phyloP scores from a whole-genome alignment of 2,329 filamentous ascomycete species.

The Aspergillus ochraceus region DNA sequence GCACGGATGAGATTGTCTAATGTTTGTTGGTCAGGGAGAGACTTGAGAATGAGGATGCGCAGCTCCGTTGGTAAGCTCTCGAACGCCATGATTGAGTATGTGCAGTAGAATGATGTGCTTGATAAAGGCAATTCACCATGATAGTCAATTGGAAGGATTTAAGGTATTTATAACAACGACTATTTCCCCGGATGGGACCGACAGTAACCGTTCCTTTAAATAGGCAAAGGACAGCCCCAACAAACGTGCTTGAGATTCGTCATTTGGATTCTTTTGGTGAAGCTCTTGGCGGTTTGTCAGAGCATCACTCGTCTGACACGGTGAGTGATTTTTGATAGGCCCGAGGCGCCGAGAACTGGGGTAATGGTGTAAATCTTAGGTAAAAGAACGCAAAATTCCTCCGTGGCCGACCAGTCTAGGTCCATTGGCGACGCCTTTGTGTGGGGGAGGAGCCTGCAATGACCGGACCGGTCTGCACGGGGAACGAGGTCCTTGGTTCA shows the following conservation, averaged over 20 bases:
- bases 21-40: constrained; percentile 10
- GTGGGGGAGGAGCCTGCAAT: background rate
- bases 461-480: background rate
- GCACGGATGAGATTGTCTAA: constrained; percentile 12
- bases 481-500: background rate
- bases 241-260: too few relatives aligned
- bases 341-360: background rate
- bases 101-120: background rate
- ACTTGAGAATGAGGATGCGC: constrained; percentile 12
- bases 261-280: background rate
- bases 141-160: background rate
- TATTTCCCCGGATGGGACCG: background rate
- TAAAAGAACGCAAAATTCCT: background rate
- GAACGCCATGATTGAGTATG: constrained; percentile 8
- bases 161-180: background rate
- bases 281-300: background rate
- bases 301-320: background rate
- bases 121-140: background rate
- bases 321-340: background rate
- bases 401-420: background rate
- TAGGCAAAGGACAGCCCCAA: background rate
- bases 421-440: background rate
- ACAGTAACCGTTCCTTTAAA: background rate
- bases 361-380: background rate
- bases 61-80: constrained; percentile 17